Percentiles rank a stretch among this genome's conserved stretches.
Conservation (phyloP, 305 asterid species). For the Coffea humblotiana region DNA sequence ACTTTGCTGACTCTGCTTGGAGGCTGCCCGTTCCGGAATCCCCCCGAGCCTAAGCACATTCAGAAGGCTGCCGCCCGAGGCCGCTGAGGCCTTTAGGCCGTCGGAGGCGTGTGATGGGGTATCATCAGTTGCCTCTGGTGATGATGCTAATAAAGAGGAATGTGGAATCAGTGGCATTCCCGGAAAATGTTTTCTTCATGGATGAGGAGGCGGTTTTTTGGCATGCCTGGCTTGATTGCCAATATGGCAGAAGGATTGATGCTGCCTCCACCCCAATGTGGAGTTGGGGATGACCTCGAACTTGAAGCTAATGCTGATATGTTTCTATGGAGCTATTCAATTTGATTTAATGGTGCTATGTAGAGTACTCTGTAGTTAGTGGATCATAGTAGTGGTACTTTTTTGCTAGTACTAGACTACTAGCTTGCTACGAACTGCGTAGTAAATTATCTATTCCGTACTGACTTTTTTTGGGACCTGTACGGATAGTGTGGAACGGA, state of each 20-base stretch:
- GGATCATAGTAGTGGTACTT: neutral
- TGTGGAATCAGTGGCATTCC: neutral
- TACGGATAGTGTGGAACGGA: neutral
- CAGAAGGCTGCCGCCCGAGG: slow-evolving; percentile 42
- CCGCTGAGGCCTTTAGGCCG: slow-evolving; percentile 38
- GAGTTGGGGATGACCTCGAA: neutral
- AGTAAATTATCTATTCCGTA: neutral
- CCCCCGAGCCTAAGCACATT: slow-evolving; percentile 37
- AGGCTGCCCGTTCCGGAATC: slow-evolving; percentile 56
- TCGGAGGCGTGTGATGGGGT: neutral
- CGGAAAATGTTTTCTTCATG: slow-evolving; percentile 30
- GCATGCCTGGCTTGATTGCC: slow-evolving; percentile 50
- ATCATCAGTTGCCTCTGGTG: neutral
- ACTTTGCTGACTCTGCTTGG: slow-evolving; percentile 75
- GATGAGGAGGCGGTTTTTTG: slow-evolving; percentile 57
- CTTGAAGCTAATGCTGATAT: slow-evolving; percentile 29
- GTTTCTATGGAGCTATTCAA: slow-evolving; percentile 50
- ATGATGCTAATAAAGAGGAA: neutral
- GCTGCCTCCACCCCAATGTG: slow-evolving; percentile 50
- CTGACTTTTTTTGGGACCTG: neutral
- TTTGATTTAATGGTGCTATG: neutral
- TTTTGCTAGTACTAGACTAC: neutral
- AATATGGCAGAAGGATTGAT: slow-evolving; percentile 71
- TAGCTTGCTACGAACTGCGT: neutral
- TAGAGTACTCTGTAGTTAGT: neutral